Evolutionary conservation across 2,329 filamentous ascomycete genomes (phyloP), one percentile per base, ranked within the genome.

Genomic region (Diaporthe citrichinensis): DNA sequence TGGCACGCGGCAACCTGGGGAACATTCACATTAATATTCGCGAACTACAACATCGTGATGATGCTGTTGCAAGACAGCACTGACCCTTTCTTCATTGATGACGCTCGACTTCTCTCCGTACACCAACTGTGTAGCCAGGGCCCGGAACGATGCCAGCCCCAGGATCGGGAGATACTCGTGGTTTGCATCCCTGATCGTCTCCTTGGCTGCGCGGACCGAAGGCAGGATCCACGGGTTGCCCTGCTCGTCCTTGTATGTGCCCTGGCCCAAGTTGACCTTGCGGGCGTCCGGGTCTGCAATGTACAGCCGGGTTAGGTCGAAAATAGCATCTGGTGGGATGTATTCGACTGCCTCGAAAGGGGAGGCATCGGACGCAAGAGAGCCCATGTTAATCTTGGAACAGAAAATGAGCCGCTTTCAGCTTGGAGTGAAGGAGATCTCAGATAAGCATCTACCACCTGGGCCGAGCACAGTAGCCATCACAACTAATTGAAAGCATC

Each of bases 141-240:
- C 80, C 0, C 81, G 79, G 20, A 85, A 84, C 10, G 51, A 73
- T 41, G 80, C 79, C 1, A 82, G 62, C 1, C 84, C 84, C 17
- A 80, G 77, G n/a, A 86, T 85, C 0, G 84, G 81, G 4, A 85
- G 74, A 73, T 85, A 86, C 73, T 86, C 85, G 69, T 86, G 83
- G 0, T 81, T 80, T 8, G 77, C 69, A 10, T 79, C 62, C 0
- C 73, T 74, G 8, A 74, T 73, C 44, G 73, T 73, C 41, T 68
- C 71, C 53, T 81, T 78, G 4, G 80, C 81, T 69, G 80, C 75
- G 3, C 77, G 78, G 1, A 86, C 84, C 0, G 81, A 82, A 0
- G 85, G 85, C 1, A 86, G 73, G 0, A 85, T 75, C 84, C 84
- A 86, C 4, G 84, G 84, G 39, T 83, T 77, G 5, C 80, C 83